Evolutionary conservation across 2,329 filamentous ascomycete genomes (phyloP).

Genomic region (Blastomyces emzantsi): DNA sequence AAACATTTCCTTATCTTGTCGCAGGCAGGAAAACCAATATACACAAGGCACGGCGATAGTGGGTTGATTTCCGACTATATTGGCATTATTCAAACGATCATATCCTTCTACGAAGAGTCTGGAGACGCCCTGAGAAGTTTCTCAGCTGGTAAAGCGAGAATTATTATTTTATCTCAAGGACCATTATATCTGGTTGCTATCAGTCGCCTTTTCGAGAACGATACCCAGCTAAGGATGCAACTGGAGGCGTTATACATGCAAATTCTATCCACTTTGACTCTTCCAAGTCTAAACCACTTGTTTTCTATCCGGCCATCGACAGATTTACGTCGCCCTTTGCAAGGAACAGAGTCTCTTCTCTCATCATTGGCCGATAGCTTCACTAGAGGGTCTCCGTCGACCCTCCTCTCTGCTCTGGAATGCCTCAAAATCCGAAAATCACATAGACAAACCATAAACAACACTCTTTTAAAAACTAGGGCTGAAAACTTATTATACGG

Average conservation of each 20-base stretch:
- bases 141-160: constrained; percentile 74
- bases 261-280: constrained; percentile 86
- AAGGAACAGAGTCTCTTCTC: constrained; percentile 83
- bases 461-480: constrained; percentile 68
- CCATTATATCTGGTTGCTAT: constrained; percentile 91
- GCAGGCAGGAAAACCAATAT: constrained; percentile 93
- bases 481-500: constrained; percentile 79
- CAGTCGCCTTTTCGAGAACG: constrained; percentile 84
- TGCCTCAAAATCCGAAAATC: constrained; percentile 88
- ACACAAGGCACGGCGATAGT: constrained; percentile 87
- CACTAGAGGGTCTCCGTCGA: constrained; percentile 81
- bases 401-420: constrained; percentile 80
- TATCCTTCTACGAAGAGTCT: constrained; percentile 84
- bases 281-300: constrained; percentile 76
- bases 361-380: constrained; percentile 93
- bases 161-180: constrained; percentile 76
- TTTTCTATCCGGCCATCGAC: constrained; percentile 89
- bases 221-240: constrained; percentile 75
- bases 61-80: constrained; percentile 87
- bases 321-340: constrained; percentile 77
- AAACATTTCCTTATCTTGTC: constrained; percentile 98
- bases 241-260: constrained; percentile 97
- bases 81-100: constrained; percentile 92
- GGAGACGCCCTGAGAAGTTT: constrained; percentile 73
- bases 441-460: constrained; percentile 78